phyloP scores from a whole-genome alignment of 345 rosid species.

The Carallia pectinifolia region DNA sequence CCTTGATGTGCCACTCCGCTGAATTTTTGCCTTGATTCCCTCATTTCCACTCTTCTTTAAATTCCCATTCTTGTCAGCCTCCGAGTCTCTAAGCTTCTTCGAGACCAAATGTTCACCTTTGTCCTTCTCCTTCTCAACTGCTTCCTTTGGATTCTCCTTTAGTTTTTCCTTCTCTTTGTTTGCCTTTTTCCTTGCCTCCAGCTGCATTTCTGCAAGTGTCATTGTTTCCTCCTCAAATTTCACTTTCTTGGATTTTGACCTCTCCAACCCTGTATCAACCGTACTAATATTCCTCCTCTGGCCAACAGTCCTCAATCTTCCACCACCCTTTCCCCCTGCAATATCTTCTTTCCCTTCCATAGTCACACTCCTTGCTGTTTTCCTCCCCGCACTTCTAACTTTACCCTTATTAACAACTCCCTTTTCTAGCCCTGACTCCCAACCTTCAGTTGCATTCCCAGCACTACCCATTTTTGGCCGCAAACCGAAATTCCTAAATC shows the following conservation, averaged over 20 bases:
- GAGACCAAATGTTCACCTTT: slow-evolving; percentile 13
- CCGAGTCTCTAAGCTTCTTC: slow-evolving; percentile 13
- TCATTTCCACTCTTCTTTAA: slow-evolving; percentile 24
- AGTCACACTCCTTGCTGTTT: slow-evolving; percentile 7
- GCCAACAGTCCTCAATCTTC: slow-evolving; percentile 36
- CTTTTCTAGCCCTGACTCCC: background rate
- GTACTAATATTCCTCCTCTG: slow-evolving; percentile 34
- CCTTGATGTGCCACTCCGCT: slow-evolving; percentile 18
- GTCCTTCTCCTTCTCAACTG: slow-evolving; percentile 18
- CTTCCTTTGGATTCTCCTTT: slow-evolving; percentile 27
- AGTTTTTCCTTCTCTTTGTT: slow-evolving; percentile 9
- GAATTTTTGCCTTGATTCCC: slow-evolving; percentile 22
- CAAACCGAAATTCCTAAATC: background rate
- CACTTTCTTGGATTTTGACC: slow-evolving; percentile 27
- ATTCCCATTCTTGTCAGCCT: slow-evolving; percentile 25
- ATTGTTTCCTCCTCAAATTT: slow-evolving; percentile 50
- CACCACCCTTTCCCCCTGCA: slow-evolving; percentile 33
- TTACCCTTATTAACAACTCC: background rate
- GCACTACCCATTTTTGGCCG: slow-evolving; percentile 17
- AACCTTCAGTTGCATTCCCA: slow-evolving; percentile 6
- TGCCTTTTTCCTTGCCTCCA: slow-evolving; percentile 39
- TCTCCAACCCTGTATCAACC: slow-evolving; percentile 38
- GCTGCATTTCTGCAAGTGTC: slow-evolving; percentile 79
- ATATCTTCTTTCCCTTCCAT: background rate
- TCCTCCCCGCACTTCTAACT: slow-evolving; percentile 25